Base-by-base conservation (phyloP, 2,329 filamentous ascomycete species). In the Pseudofabraea citricarpa region DNA sequence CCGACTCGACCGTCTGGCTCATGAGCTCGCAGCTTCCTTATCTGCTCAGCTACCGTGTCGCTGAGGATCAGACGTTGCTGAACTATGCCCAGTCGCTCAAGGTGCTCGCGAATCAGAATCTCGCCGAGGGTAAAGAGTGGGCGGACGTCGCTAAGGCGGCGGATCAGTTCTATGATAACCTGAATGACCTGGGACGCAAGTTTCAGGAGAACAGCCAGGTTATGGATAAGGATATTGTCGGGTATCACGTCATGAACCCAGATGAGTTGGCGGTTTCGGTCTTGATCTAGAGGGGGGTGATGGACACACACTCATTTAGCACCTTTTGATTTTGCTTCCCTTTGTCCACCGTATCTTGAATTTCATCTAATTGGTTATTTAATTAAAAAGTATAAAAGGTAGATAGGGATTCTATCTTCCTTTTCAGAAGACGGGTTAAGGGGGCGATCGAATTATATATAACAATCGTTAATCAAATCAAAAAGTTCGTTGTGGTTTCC, bases 1-100 rank as follows among this genome's bases (percentile, higher is more conserved):
- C n/a, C n/a, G n/a, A n/a, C n/a, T 59, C 64, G 24, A 55, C 63
- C 2, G 60, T 72, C 47, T 75, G 72, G 71, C 55, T 74, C 5
- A 58, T 74, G 1, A 56, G 67, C 1, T 62, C 65, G 1, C 69
- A 73, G 36, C 50, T 74, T 1, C 71, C 71, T 0, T 67, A 66
- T 55, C 58, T 75, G 1, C 60, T 73, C 7, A 71, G 65, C 46
- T 70, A 66, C 56, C 60, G 63, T 42, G 68, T 71, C 5, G 61
- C 60, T 0, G 56, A 63, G 15, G 62, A 69, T 16, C 56, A 67
- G 40, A 71, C 62, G 27, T 49, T 72, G 24, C 32, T 20, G 12
- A 36, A 36, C 6, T 36, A 36, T 36, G 32, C 32, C 12, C 6
- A 6, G 5, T 15, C 13, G 15, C 32, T 36, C 20, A 4, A 20